Evolutionary conservation across 495 filamentous ascomycete genomes (phyloP).

Genomic region (Hypoxylon lienhwacheense): DNA sequence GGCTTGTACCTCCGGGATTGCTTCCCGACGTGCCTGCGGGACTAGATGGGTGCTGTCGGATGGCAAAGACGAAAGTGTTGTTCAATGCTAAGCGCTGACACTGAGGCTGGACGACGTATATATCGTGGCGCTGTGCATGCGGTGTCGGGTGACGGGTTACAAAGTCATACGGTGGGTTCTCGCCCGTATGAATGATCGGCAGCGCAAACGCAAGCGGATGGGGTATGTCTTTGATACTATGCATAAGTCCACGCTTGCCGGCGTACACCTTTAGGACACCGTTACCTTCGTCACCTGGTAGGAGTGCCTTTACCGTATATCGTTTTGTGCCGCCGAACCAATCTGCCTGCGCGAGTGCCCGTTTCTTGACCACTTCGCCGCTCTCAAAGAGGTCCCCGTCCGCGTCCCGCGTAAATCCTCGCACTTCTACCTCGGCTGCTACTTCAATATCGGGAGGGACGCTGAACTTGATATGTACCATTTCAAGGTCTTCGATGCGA

Average conservation of each 20-base stretch:
- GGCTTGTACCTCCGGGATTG: slow-evolving; percentile 61
- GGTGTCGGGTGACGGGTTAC: slow-evolving; percentile 92
- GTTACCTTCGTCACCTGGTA: slow-evolving; percentile 87
- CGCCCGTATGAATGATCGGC: slow-evolving; percentile 84
- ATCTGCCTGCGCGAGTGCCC: slow-evolving; percentile 85
- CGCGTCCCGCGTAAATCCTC: slow-evolving; percentile 73
- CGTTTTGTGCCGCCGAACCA: slow-evolving; percentile 87
- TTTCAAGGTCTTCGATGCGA: slow-evolving; percentile 86
- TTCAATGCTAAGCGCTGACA: slow-evolving; percentile 83
- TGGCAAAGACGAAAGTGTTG: slow-evolving; percentile 96
- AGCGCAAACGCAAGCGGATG: slow-evolving; percentile 89
- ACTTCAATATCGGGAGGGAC: slow-evolving; percentile 91
- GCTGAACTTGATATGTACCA: slow-evolving; percentile 82
- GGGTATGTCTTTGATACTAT: slow-evolving; percentile 90
- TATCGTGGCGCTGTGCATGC: slow-evolving; percentile 91
- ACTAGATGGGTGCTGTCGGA: slow-evolving; percentile 87
- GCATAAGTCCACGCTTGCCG: slow-evolving; percentile 91
- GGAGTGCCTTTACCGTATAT: slow-evolving; percentile 86
- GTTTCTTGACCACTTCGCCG: slow-evolving; percentile 81
- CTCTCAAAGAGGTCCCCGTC: slow-evolving; percentile 95
- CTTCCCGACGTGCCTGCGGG: slow-evolving; percentile 45
- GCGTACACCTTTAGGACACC: slow-evolving; percentile 92
- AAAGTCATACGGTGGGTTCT: slow-evolving; percentile 93
- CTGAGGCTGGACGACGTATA: slow-evolving; percentile 95
- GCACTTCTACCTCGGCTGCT: slow-evolving; percentile 87